Conservation (phyloP, 805 yeast genomes). For the Schwanniomyces vanrijiae region DNA sequence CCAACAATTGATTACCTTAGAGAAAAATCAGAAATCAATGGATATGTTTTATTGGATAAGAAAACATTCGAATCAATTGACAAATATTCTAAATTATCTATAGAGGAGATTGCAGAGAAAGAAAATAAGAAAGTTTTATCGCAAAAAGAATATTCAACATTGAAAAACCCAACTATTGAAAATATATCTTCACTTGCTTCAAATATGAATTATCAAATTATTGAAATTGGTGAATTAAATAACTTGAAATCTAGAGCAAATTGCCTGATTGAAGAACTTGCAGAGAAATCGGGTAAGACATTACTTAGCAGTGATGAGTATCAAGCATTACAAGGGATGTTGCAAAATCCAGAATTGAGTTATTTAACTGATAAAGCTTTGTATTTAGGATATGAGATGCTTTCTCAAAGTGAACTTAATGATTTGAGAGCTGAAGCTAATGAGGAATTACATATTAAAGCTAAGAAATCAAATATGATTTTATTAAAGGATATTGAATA, state of each 20-base stretch:
- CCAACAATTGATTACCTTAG: slow-evolving; percentile 22
- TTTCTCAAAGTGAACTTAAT: slow-evolving; percentile 1
- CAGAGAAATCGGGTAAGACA: slow-evolving; percentile 12
- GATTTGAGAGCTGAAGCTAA: slow-evolving; percentile 8
- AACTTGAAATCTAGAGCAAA: slow-evolving; percentile 2
- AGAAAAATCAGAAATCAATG: slow-evolving; percentile 20
- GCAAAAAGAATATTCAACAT: slow-evolving; percentile 14
- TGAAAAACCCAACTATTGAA: slow-evolving; percentile 16
- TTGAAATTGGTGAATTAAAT: background rate
- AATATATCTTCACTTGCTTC: slow-evolving; percentile 11
- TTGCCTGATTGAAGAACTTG: slow-evolving; percentile 10
- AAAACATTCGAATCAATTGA: background rate
- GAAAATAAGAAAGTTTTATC: slow-evolving; percentile 2
- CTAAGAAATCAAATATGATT: slow-evolving; percentile 13
- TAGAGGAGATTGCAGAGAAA: slow-evolving; percentile 4
- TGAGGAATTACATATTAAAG: slow-evolving; percentile 16
- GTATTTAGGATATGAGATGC: slow-evolving; percentile 2
- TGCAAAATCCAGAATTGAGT: slow-evolving; percentile 12
- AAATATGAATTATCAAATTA: background rate
- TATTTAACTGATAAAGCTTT: slow-evolving; percentile 8
- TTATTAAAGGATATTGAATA: slow-evolving; percentile 22
- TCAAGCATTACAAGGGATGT: slow-evolving; percentile 10
- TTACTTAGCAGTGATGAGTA: slow-evolving; percentile 18
- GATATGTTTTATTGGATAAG: slow-evolving; percentile 6
- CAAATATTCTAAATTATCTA: background rate